Percentiles rank a stretch among this genome's conserved stretches.
phyloP scores from a whole-genome alignment of 495 filamentous ascomycete genomes.

The Penicillium alfredii region DNA sequence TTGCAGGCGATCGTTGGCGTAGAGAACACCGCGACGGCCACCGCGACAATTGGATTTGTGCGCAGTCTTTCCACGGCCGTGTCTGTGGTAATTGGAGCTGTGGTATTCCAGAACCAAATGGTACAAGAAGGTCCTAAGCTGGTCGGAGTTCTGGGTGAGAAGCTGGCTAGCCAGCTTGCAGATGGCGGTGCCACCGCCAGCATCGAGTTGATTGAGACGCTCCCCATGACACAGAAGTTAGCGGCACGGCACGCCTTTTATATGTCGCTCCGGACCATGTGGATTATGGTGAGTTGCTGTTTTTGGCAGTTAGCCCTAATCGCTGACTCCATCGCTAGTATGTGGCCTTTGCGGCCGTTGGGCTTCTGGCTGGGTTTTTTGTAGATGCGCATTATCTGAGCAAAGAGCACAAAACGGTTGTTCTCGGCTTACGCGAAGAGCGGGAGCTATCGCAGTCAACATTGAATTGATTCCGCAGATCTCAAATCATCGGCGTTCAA shows the following conservation, averaged over 20 bases:
- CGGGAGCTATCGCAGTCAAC: too few species aligned
- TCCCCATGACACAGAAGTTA: neutral
- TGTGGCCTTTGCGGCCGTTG: conserved; percentile 2
- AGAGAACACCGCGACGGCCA: conserved; percentile 33
- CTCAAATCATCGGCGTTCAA: too few species aligned
- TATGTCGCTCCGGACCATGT: neutral
- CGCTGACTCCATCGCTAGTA: too few species aligned
- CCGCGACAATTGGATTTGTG: conserved; percentile 33
- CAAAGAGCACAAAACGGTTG: neutral
- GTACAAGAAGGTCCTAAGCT: conserved; percentile 2
- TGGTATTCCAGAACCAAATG: conserved; percentile 51
- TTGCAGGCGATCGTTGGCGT: conserved; percentile 22
- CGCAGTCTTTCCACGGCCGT: conserved; percentile 35
- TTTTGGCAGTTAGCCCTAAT: too few species aligned
- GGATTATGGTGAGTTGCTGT: neutral
- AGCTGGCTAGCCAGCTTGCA: neutral
- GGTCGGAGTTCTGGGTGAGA: neutral
- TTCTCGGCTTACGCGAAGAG: too few species aligned
- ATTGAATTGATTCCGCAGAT: too few species aligned
- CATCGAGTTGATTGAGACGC: neutral
- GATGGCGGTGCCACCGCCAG: neutral
- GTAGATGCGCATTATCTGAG: neutral
- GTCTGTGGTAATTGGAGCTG: conserved; percentile 61
- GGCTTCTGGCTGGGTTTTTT: conserved; percentile 2
- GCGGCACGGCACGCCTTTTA: neutral